Percentiles rank a stretch among this genome's conserved stretches.
Evolutionary conservation across 257 asterid genomes (phyloP).

Genomic region (Salvia miltiorrhiza): DNA sequence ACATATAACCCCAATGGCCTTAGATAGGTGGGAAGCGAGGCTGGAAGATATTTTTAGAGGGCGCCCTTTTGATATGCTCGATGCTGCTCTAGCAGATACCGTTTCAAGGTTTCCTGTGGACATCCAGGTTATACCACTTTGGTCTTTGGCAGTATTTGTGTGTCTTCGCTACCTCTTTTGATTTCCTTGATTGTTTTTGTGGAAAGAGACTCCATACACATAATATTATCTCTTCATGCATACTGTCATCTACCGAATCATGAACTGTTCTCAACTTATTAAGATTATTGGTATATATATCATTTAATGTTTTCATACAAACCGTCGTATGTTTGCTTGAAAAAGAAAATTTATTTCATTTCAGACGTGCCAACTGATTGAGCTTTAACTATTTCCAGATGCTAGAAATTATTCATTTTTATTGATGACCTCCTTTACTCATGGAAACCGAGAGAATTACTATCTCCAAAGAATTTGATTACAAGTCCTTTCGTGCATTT

Average conservation of each 20-base stretch:
- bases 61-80: constrained; percentile 97
- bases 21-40: constrained; percentile 95
- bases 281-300: no score
- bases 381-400: no score
- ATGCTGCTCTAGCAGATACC: constrained; percentile 92
- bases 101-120: constrained; percentile 79
- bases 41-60: constrained; percentile 79
- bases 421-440: not conserved
- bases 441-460: not conserved
- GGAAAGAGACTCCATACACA: not conserved
- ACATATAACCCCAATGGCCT: constrained; percentile 85
- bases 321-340: no score
- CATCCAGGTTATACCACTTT: constrained; percentile 61
- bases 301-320: no score
- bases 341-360: no score
- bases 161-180: not conserved
- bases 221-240: no score
- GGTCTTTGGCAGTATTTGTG: not conserved
- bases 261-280: no score
- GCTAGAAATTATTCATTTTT: no score
- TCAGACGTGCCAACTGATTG: no score
- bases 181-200: not conserved
- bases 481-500: not conserved
- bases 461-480: not conserved
- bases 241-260: no score